Base-by-base conservation (phyloP, 1,284 basidiomycete genomes). In the Cryptococcus depauperatus region DNA sequence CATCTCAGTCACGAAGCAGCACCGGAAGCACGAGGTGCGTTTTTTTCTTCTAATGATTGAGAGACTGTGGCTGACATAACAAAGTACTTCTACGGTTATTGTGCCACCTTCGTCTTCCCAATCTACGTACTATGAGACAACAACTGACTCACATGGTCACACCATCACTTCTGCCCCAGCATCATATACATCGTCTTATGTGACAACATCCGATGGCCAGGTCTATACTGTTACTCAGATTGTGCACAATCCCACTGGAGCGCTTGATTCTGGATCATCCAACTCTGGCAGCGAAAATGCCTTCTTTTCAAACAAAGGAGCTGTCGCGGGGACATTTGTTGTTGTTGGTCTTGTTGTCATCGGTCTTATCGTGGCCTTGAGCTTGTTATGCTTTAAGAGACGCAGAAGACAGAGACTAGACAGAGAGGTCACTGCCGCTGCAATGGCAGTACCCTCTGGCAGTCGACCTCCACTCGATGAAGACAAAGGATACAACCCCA, bases 321-420 rank as follows among this genome's bases (percentile, higher is more conserved):
- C 71, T 1, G 71, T 73, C 13, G 71, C 69, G 6, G 71, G 71
- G 30, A 66, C 67, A 3, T 73, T 73, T 44, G 71, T 73, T 26
- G 70, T 71, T 6, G 71, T 73, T n/a, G 71, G 71, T 43, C 61
- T 73, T 14, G 70, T 68, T 7, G 64, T 69, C 14, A 66, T 71
- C 3, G 69, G 66, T 4, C 61, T 71, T 29, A 40, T 68, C 11
- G 52, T 62, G 23, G 71, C 64, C 5, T 55, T 68, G n/a, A 67
- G 61, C 13, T 54, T 71, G 39, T 48, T 73, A 25, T 69, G 68
- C 49, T 64, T 70, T 57, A 56, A 69, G 21, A 48, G 68, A 32
- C 48, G 71, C 30, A 51, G 71, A 49, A 59, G 68, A 37, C 68
- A 70, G 54, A 62, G 61, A 47, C 55, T 69, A 27, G 71, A 70